These are phyloP conservation scores for Trichomonas tenax DNA, from an alignment of 208 protist genomes.

Conservation along the genomic window DNA sequence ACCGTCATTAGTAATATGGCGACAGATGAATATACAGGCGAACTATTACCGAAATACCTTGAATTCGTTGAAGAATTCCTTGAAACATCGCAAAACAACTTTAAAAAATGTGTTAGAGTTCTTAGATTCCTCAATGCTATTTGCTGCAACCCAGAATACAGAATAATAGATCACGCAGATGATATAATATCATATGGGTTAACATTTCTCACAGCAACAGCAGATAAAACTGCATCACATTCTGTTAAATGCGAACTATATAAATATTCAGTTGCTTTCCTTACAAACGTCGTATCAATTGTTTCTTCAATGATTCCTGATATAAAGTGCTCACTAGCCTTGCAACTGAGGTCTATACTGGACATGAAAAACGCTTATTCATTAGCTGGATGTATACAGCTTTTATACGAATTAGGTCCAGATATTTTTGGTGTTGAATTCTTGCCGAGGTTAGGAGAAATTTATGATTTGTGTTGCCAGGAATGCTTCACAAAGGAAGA, in stretches of 20 bases:
- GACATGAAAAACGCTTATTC: neutral
- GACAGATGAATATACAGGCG: neutral
- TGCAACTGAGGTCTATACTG: neutral
- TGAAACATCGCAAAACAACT: neutral
- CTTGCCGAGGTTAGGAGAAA: neutral
- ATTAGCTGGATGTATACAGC: neutral
- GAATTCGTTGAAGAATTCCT: neutral
- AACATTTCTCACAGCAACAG: neutral
- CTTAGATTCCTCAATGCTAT: neutral
- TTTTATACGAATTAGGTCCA: neutral
- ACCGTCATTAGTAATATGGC: neutral
- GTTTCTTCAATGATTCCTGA: neutral
- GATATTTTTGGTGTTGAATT: neutral
- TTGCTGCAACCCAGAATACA: neutral
- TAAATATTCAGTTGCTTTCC: neutral
- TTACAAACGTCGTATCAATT: neutral
- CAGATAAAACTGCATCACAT: neutral
- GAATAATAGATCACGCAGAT: neutral
- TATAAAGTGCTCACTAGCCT: neutral
- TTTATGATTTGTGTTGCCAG: neutral
- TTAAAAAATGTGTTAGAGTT: neutral
- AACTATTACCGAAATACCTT: neutral
- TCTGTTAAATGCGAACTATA: neutral
- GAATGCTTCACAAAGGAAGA: neutral
- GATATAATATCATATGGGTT: neutral